Evolutionary conservation across 2,329 filamentous ascomycete genomes (phyloP).

Genomic region (Rasamsonia emersonii): DNA sequence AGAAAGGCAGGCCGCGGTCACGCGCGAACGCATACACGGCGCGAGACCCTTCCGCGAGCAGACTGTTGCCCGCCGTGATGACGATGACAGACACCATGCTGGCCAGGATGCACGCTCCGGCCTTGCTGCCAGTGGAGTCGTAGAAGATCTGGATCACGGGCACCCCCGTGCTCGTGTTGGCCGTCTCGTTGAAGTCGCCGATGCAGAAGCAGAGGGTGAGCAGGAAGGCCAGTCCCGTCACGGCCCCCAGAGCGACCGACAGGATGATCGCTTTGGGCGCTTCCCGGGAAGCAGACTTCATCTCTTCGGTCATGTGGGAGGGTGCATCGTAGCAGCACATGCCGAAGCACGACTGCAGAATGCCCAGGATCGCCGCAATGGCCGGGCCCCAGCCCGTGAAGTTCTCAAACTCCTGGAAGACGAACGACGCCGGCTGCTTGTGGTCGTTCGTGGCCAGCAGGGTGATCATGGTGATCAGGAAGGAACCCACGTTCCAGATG

Average conservation of each 20-base stretch:
- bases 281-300: slow-evolving; percentile 43
- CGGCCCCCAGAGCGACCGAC: slow-evolving; percentile 36
- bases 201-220: slow-evolving; percentile 45
- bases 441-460: slow-evolving; percentile 47
- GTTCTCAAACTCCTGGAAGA: slow-evolving; percentile 49
- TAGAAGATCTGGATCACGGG: slow-evolving; percentile 47
- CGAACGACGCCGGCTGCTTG: slow-evolving; percentile 47
- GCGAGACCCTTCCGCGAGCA: slow-evolving; percentile 42
- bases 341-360: slow-evolving; percentile 47
- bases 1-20: slow-evolving; percentile 47
- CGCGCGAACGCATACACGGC: slow-evolving; percentile 40
- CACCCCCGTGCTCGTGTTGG: slow-evolving; percentile 39
- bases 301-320: slow-evolving; percentile 49
- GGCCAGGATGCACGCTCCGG: slow-evolving; percentile 37
- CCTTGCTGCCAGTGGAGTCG: slow-evolving; percentile 39
- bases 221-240: slow-evolving; percentile 43
- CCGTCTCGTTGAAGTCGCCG: slow-evolving; percentile 40
- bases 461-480: slow-evolving; percentile 44
- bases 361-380: slow-evolving; percentile 46
- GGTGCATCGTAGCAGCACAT: slow-evolving; percentile 45
- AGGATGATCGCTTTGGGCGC: slow-evolving; percentile 42
- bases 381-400: slow-evolving; percentile 43
- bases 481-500: slow-evolving; percentile 46
- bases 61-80: slow-evolving; percentile 36
- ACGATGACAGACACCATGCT: slow-evolving; percentile 43